Evolutionary conservation across 345 rosid species (phyloP), one percentile per base, ranked within the genome.

Genomic region (Acer saccharum): DNA sequence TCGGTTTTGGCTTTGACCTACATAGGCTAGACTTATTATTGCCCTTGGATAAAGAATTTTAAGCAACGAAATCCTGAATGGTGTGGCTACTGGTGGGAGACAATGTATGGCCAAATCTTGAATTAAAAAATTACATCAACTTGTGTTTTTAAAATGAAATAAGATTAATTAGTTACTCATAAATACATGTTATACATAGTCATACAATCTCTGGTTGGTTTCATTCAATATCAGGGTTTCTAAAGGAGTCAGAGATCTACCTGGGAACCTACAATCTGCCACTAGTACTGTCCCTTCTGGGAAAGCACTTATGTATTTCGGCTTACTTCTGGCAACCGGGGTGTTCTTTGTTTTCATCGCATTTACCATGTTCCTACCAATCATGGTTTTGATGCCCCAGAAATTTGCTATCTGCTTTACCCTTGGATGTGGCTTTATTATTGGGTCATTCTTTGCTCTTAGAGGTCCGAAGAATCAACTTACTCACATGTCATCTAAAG

Each of bases 341-440:
- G 89, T 91, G 54, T 96, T 94, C 89, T 94, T 94, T 74, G 78
- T 94, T 54, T 90, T 96, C 81, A 86, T 94, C 8, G 93, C 97
- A 68, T 93, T 96, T 77, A 90, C 97, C 73, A 90, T 94, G 93
- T 96, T 96, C 82, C 99, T 96, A 71, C 98, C 99, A 0, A 89
- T 94, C 77, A 93, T 94, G 90, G 99, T 94, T 67, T 64, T 96
- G 73, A 85, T 92, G 91, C 97, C 99, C 27, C 97, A 96, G 92
- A 96, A 94, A 69, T 96, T 96, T 72, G 95, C 98, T 32, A 88
- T 91, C 73, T 94, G 97, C 86, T 94, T 96, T 80, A 94, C 98
- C 35, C 78, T 94, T 39, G 99, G 99, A 50, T 92, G 97, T 82
- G 83, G 86, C 71, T 90, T 95, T 75, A 95, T 94, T 75, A 87